Percentiles rank a stretch among this genome's conserved stretches.
Evolutionary conservation across 768 basidiomycete species (phyloP).

Genomic region (Auricularia sp.): DNA sequence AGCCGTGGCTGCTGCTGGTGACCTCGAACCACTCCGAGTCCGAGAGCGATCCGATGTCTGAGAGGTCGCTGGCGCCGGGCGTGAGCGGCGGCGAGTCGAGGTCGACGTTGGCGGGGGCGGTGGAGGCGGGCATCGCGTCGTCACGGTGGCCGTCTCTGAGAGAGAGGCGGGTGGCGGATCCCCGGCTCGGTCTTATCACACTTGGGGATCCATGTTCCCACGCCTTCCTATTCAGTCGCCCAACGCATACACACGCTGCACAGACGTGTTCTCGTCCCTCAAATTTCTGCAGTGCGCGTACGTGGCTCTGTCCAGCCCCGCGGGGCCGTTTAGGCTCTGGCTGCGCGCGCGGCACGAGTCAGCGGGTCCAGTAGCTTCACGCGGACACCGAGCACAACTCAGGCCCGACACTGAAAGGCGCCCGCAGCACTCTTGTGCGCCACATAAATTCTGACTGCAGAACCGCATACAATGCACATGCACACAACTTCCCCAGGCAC

Average conservation of each 20-base stretch:
- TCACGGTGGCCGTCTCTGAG: neutral
- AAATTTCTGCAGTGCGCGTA: too few relatives aligned
- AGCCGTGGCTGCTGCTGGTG: slow-evolving; percentile 58
- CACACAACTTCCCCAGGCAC: too few relatives aligned
- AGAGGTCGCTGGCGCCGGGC: slow-evolving; percentile 21
- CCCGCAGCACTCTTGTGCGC: too few relatives aligned
- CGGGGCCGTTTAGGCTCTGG: too few relatives aligned
- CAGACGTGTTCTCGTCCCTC: neutral
- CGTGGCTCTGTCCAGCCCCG: neutral
- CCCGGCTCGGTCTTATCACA: neutral
- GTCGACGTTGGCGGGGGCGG: neutral
- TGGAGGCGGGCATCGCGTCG: neutral
- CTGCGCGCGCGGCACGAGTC: too few relatives aligned
- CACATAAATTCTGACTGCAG: too few relatives aligned
- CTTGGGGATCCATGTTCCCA: slow-evolving; percentile 17
- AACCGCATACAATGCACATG: too few relatives aligned
- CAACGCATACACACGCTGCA: neutral
- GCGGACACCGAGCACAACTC: too few relatives aligned
- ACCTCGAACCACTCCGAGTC: slow-evolving; percentile 84
- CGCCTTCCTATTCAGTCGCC: slow-evolving; percentile 16
- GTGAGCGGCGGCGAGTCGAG: slow-evolving; percentile 18
- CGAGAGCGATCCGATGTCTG: slow-evolving; percentile 57
- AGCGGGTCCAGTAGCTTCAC: too few relatives aligned
- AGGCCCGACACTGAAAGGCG: too few relatives aligned
- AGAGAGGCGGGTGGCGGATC: neutral